Base-by-base conservation (phyloP, 805 yeast genomes). In the Huiozyma sinensis region DNA sequence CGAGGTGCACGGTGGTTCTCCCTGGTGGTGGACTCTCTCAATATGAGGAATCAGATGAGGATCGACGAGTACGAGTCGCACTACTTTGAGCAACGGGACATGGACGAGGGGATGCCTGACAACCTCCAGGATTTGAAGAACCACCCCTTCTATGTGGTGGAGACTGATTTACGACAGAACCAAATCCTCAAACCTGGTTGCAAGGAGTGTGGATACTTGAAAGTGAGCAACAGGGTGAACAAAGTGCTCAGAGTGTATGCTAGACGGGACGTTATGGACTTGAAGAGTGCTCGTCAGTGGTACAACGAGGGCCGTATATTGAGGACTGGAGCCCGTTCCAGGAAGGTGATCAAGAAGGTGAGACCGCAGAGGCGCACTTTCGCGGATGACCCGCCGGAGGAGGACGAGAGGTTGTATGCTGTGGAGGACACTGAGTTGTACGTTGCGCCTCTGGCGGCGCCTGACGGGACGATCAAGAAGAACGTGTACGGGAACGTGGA, bases 401-500 rank as follows among this genome's bases (percentile, higher is more conserved):
- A 75, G n/a, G 81, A 77, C 36, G 78, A 73, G 37, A 67, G 88
- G 37, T 57, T 92, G 7, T 90, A 88, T 57, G 79, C 90, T 1
- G 79, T 74, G 39, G 81, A 76, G 38, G 95, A 88, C 57, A 89
- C 97, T 0, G 82, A 79, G 41, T 41, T 73, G 6, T 88, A 73
- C 54, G 63, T 65, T 1, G 89, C 97, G 1, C 81, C 81, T 0
- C 75, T 81, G 0, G 65, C 69, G 0, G 73, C 77, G 0, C 70
- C 50, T 0, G 71, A 29, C 5, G 95, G 95, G 0, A 65, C 66
- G 33, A 75, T 90, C 6, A 79, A 82, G 3, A 82, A 78, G 52
- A 87, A 87, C 57, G 79, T 80, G 1, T 90, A 69, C 58, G 94
- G 95, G 0, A 88, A 90, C 50, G 75, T 90, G 41, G 97, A 90